These are phyloP conservation scores for Podaxis pistillaris DNA, from an alignment of 768 basidiomycete species.

Conservation along the genomic window DNA sequence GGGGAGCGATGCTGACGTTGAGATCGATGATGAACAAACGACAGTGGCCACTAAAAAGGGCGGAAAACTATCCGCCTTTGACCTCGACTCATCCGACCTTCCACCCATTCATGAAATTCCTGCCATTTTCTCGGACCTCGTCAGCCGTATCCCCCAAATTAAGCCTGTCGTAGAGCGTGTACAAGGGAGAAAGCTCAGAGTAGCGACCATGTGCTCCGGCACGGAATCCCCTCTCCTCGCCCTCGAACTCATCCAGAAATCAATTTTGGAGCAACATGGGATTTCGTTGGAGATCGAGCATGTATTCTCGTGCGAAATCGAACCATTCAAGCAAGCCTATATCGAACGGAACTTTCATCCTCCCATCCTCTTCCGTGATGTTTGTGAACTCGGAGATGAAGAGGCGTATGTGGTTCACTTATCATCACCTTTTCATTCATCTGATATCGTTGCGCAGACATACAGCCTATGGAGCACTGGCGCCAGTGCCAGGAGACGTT, in stretches of 20 bases:
- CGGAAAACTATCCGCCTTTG: constrained; percentile 34
- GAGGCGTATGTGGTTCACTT: constrained; percentile 60
- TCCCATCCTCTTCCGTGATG: constrained; percentile 89
- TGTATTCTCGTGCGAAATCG: constrained; percentile 96
- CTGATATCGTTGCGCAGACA: constrained; percentile 46
- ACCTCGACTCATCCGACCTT: constrained; percentile 59
- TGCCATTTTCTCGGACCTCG: constrained; percentile 74
- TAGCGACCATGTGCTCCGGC: constrained; percentile 97
- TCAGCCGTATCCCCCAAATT: constrained; percentile 63
- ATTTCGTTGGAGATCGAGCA: constrained; percentile 76
- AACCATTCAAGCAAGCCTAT: constrained; percentile 96
- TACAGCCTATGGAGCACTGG: constrained; percentile 88
- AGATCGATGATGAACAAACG: constrained; percentile 30
- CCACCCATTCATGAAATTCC: constrained; percentile 75
- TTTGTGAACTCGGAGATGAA: constrained; percentile 79
- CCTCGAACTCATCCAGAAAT: constrained; percentile 77
- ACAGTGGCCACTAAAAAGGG: constrained; percentile 28
- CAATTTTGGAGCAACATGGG: constrained; percentile 66
- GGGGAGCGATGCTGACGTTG: constrained; percentile 31
- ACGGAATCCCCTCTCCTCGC: constrained; percentile 95
- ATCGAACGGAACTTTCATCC: constrained; percentile 96
- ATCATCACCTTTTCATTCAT: neutral
- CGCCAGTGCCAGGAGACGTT: constrained; percentile 84
- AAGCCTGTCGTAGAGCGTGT: constrained; percentile 64
- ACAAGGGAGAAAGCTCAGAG: constrained; percentile 79